Conservation (phyloP, 179 eudicot species). For the Silene coronaria region DNA sequence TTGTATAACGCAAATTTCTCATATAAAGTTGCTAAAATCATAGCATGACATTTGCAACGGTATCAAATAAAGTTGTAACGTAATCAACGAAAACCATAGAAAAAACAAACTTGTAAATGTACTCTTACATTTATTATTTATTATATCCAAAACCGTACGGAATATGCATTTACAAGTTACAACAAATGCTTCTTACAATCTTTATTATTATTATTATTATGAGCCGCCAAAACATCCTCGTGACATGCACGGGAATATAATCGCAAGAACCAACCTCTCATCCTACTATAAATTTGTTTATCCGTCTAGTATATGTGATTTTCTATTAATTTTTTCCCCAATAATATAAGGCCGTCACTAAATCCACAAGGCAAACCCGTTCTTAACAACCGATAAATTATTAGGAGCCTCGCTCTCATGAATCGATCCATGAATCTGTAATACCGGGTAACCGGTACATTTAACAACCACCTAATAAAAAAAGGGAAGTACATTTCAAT, state of each 20-base stretch:
- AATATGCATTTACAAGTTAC: no score
- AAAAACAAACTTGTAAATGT: no score
- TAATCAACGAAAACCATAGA: no score
- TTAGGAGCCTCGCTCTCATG: no score
- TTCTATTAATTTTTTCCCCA: background rate
- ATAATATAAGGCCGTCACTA: background rate
- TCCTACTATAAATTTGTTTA: background rate
- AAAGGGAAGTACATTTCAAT: background rate
- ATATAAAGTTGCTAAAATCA: no score
- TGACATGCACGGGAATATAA: slow-evolving; percentile 14
- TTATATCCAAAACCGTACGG: no score
- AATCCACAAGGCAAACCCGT: background rate
- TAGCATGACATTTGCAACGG: no score
- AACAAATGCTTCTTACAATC: no score
- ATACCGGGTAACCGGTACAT: background rate
- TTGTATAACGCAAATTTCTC: no score
- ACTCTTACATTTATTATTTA: no score
- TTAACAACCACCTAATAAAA: background rate
- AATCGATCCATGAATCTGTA: background rate
- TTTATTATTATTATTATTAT: background rate
- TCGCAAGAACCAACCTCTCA: background rate
- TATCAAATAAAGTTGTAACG: no score
- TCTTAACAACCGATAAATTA: no score
- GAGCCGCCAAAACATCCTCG: slow-evolving; percentile 26
- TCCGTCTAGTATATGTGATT: background rate